Percentiles rank a stretch among this genome's conserved stretches.
These are phyloP conservation scores for Leishmania tropica DNA, from an alignment of 208 protist genomes.

Conservation along the genomic window DNA sequence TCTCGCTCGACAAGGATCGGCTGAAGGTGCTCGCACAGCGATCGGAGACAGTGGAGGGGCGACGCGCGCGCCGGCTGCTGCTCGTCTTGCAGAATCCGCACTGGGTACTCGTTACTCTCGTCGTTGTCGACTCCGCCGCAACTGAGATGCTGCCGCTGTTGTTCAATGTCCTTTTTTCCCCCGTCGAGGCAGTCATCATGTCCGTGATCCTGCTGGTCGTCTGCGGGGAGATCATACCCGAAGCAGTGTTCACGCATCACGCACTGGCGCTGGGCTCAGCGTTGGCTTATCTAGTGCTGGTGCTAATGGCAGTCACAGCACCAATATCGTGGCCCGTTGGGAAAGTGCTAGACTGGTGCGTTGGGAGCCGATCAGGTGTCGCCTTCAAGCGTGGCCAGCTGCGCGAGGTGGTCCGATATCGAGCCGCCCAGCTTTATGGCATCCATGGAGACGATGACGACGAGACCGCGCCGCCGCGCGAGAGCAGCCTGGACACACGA, in stretches of 20 bases:
- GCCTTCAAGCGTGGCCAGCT: conserved; percentile 66
- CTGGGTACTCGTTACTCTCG: conserved; percentile 75
- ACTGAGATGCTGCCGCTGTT: conserved; percentile 77
- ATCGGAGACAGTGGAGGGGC: conserved; percentile 44
- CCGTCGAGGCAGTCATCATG: conserved; percentile 47
- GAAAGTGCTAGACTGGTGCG: conserved; percentile 62
- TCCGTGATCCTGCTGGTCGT: conserved; percentile 65
- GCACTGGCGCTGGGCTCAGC: conserved; percentile 48
- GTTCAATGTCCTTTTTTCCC: conserved; percentile 61
- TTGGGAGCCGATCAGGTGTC: conserved; percentile 56
- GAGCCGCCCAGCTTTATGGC: conserved; percentile 18
- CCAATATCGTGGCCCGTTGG: conserved; percentile 75
- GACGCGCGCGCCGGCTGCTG: conserved; percentile 44
- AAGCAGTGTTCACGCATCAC: conserved; percentile 73
- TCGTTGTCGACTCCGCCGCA: conserved; percentile 56
- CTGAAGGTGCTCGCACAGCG: conserved; percentile 37
- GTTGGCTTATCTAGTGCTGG: conserved; percentile 49
- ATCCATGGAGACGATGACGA: conserved; percentile 3
- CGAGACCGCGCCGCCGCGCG: conserved; percentile 26
- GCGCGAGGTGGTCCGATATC: conserved; percentile 57
- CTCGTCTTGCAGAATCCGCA: conserved; percentile 57
- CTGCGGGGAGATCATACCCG: conserved; percentile 80
- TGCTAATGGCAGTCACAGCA: conserved; percentile 61
- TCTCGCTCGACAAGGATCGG: conserved; percentile 67
- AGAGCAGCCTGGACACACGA: conserved; percentile 41